Evolutionary conservation across 1,284 basidiomycete genomes (phyloP).

Genomic region (Fistulinella cinereoalba): DNA sequence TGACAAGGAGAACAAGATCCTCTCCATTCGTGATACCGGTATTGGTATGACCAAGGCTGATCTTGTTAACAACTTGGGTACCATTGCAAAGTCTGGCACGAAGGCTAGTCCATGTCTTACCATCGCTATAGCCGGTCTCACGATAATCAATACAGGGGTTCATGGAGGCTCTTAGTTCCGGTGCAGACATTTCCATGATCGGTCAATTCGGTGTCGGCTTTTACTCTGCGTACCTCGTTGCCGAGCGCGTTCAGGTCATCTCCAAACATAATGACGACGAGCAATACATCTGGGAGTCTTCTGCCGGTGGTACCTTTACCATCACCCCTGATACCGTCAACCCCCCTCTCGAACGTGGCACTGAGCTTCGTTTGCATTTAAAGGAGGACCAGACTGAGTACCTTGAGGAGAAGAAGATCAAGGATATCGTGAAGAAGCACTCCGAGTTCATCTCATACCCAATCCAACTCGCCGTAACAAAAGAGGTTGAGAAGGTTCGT

Average conservation of each 20-base stretch:
- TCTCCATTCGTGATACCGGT: slow-evolving; percentile 94
- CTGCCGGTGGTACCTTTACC: slow-evolving; percentile 99
- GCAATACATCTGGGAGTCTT: slow-evolving; percentile 99
- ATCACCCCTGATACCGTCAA: slow-evolving; percentile 93
- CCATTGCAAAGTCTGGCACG: slow-evolving; percentile 97
- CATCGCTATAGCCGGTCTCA: slow-evolving; percentile 11
- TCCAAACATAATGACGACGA: slow-evolving; percentile 99
- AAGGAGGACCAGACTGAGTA: slow-evolving; percentile 99
- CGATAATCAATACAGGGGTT: slow-evolving; percentile 67
- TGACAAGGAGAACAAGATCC: slow-evolving; percentile 93
- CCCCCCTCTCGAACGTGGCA: slow-evolving; percentile 91
- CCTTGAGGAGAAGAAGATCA: slow-evolving; percentile 99
- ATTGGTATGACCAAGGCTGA: slow-evolving; percentile 99
- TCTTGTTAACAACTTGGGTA: slow-evolving; percentile 99
- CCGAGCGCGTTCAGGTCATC: slow-evolving; percentile 97
- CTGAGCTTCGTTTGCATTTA: slow-evolving; percentile 91
- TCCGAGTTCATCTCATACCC: slow-evolving; percentile 99
- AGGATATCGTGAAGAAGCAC: slow-evolving; percentile 99
- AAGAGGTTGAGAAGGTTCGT: slow-evolving; percentile 95
- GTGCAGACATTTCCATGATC: slow-evolving; percentile 95
- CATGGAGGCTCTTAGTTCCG: slow-evolving; percentile 94
- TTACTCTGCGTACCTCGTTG: slow-evolving; percentile 99
- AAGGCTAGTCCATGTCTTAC: slow-evolving; percentile 49
- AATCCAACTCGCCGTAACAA: slow-evolving; percentile 97
- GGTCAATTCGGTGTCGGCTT: slow-evolving; percentile 99